Evolutionary conservation across 1,284 basidiomycete species (phyloP), one percentile per base, ranked within the genome.

Genomic region (Irpex lacteus): DNA sequence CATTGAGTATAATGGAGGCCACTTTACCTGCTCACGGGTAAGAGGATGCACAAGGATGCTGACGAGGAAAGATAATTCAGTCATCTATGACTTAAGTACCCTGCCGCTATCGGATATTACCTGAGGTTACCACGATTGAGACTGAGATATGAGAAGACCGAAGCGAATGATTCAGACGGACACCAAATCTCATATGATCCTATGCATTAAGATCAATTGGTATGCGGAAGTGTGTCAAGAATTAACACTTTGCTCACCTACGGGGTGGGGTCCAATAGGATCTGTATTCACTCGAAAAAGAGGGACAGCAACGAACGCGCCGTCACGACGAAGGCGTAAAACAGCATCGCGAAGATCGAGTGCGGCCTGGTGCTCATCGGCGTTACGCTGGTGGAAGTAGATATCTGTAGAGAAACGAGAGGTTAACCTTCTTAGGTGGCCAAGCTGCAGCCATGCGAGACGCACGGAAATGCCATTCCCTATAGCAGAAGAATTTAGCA

Each of bases 101-200:
- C 21, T 34, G 49, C 4, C 11, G 6, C 3, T 4, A 18, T 32
- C 36, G 4, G 21, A 2, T 44, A 21, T 15, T 64, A 91, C 90
- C 90, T 92, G 40, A 92, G 76, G 53, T 82, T 70, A 4, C 89
- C 89, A 60, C 85, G 80, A 72, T 92, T 84, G 73, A 86, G 75
- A 67, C 82, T 86, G 18, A 92, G 79, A 66, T 91, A 92, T 13
- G 90, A 92, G 70, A 86, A 92, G 11, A 92, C 85, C 0, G 87
- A 81, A 0, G 81, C 76, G 70, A 92, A 92, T 1, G 89, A 90
- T 68, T 90, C 87, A 0, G 83, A 80, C 0, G 90, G 90, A 37
- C 81, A 85, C 90, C 90, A 92, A 26, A 92, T 87, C 69, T 92
- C 90, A 69, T 91, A 92, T 0, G 89, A 90, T 13, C 89, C 89